Evolutionary conservation across 1,284 basidiomycete genomes (phyloP), one percentile per base, ranked within the genome.

Genomic region (Cryptococcus floricola): DNA sequence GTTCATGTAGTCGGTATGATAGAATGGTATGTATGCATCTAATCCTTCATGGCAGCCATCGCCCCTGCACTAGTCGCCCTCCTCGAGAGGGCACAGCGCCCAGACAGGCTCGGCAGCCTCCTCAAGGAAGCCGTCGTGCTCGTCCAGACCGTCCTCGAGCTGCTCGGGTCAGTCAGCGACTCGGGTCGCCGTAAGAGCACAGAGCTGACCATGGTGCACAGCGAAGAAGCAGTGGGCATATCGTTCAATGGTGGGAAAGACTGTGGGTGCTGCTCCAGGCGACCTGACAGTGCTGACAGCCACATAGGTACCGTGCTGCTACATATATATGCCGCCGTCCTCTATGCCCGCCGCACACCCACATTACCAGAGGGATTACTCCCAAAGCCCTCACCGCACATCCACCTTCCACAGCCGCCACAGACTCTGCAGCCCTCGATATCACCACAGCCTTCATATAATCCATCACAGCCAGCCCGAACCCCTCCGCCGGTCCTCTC

Each of bases 221-320:
- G 89, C 39, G 81, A 83, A 68, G 82, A 86, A 42, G 80, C 81
- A 52, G 78, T 91, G 14, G 87, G 89, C 5, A 81, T 98, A 52
- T 96, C 91, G 74, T 98, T 97, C 80, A 98, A 98, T 66, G 95
- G 95, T 13, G 95, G 95, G 45, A 98, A 98, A 75, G 95, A 98
- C 71, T 98, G 93, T 93, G 66, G 67, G 89, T 80, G 0, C n/a
- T 13, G 19, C 27, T 16, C 23, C 56, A 31, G 49, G 16, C 23
- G 8, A 18, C 19, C 4, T n/a, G 18, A 31, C 14, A n/a, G 18
- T 34, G 23, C 12, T 28, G 25, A 16, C 14, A 2, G 4, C 14
- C 18, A 31, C 25, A 34, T 69, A 94, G 92, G 93, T 73, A 98
- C 94, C 0, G 93, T 98, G 12, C 83, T 98, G 23, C 81, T 98